Base-by-base conservation (phyloP, 1,284 basidiomycete species). In the Ceratobasidium sp. region DNA sequence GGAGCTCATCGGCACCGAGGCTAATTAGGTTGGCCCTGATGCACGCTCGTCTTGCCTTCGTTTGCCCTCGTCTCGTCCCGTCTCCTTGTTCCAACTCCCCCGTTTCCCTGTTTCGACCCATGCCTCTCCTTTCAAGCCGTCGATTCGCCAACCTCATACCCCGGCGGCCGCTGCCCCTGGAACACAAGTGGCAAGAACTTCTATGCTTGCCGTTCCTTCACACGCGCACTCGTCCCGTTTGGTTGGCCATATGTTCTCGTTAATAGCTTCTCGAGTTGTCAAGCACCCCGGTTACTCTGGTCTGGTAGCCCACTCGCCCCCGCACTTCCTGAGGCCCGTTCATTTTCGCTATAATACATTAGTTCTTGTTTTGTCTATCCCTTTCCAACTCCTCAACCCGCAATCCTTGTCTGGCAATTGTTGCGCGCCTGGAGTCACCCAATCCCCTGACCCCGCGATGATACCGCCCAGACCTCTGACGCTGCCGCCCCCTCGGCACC, bases 361-460 rank as follows among this genome's bases (percentile, higher is more conserved):
- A 28, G 66, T 42, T 49, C 54, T 73, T 26, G 23, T 28, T 37
- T 47, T 39, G 56, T 47, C 23, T 17, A 8, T 61, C 49, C 51
- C 67, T 7, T 33, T 51, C 35, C 33, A 26, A 8, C 15, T 39
- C 68, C 45, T 39, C 63, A 65, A 65, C 63, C 45, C 63, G 63
- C 42, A 23, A 61, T 4, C 26, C 31, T 33, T 42, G 69, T 73
- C 69, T 28, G 56, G 45, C 39, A 73, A 53, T 73, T 58, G 69
- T 73, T 58, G 69, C 35, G 56, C 69, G 42, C 54, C 28, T 58
- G 42, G 69, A 17, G 69, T 73, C 63, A 73, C 69, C 69, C 69
- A 23, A n/a, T 51, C 69, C 53, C 58, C 28, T 58, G 3, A 33
- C 39, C 26, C 28, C 37, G 23, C 26, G 69, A 63, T 58, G 69